Evolutionary conservation across 116 monocot genomes (phyloP).

Genomic region (Zostera marina): DNA sequence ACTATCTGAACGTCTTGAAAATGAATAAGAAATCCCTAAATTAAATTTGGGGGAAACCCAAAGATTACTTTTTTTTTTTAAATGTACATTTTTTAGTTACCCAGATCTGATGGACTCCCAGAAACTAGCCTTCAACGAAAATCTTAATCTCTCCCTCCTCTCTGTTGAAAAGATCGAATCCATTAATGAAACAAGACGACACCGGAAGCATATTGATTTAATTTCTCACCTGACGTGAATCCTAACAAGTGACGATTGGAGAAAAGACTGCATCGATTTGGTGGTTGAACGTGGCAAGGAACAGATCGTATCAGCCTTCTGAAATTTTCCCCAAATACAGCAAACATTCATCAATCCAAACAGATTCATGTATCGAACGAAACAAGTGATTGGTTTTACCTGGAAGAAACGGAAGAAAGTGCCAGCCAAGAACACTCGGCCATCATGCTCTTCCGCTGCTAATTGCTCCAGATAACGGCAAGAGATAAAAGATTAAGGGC

Average conservation of each 20-base stretch:
- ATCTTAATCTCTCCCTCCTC: slow-evolving; percentile 24
- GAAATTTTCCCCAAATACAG: not conserved
- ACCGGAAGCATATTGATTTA: not conserved
- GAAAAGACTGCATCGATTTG: not conserved
- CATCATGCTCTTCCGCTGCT: not conserved
- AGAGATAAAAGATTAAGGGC: too few relatives aligned
- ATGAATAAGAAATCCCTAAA: too few relatives aligned
- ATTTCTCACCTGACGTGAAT: slow-evolving; percentile 1
- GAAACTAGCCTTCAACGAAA: slow-evolving; percentile 58
- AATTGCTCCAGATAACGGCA: too few relatives aligned
- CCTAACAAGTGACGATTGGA: not conserved
- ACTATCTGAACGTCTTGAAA: too few relatives aligned
- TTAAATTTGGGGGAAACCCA: not conserved
- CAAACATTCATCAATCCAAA: not conserved
- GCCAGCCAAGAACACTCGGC: not conserved
- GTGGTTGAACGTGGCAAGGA: not conserved
- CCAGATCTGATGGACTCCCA: slow-evolving; percentile 97
- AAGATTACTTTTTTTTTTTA: not conserved
- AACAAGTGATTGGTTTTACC: not conserved
- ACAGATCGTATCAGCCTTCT: slow-evolving; percentile 3
- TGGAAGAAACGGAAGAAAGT: not conserved
- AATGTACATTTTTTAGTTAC: slow-evolving; percentile 31
- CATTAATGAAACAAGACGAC: too few relatives aligned
- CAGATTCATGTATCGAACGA: not conserved
- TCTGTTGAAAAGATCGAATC: slow-evolving; percentile 19